These are phyloP conservation scores for Penstemon newberryi DNA, from an alignment of 257 asterid genomes.

Conservation along the genomic window DNA sequence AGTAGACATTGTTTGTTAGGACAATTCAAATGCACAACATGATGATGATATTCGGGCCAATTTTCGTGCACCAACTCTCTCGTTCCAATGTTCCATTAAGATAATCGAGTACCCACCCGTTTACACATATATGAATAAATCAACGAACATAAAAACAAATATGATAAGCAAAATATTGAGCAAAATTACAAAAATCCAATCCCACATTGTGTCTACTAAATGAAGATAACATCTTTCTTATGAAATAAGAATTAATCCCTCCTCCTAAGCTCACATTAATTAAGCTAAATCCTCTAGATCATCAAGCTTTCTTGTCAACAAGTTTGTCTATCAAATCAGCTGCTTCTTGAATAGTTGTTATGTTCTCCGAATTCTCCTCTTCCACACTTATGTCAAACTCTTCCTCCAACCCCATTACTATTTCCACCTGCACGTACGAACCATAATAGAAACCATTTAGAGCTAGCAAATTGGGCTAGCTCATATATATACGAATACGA, in stretches of 20 bases:
- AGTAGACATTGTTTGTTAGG: too few species aligned
- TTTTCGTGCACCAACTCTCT: too few species aligned
- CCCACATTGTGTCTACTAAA: not conserved
- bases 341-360: conserved; percentile 70
- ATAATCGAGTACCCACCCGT: too few species aligned
- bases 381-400: conserved; percentile 66
- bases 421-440: conserved; percentile 59
- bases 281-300: too few species aligned
- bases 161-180: not conserved
- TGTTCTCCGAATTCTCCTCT: conserved; percentile 67
- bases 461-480: too few species aligned
- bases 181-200: not conserved
- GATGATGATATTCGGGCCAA: too few species aligned
- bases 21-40: too few species aligned
- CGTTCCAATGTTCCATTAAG: too few species aligned
- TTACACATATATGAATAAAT: too few species aligned
- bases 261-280: not conserved
- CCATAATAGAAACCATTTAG: too few species aligned
- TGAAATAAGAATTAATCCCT: not conserved
- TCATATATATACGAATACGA: too few species aligned
- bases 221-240: not conserved
- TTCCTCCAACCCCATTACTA: conserved; percentile 80
- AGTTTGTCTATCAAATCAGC: conserved; percentile 77
- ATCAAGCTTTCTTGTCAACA: conserved; percentile 33
- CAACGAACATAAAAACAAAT: not conserved